Percentiles rank a stretch among this genome's conserved stretches.
Conservation (phyloP, 768 basidiomycete genomes). For the Russula griseocarnosa region DNA sequence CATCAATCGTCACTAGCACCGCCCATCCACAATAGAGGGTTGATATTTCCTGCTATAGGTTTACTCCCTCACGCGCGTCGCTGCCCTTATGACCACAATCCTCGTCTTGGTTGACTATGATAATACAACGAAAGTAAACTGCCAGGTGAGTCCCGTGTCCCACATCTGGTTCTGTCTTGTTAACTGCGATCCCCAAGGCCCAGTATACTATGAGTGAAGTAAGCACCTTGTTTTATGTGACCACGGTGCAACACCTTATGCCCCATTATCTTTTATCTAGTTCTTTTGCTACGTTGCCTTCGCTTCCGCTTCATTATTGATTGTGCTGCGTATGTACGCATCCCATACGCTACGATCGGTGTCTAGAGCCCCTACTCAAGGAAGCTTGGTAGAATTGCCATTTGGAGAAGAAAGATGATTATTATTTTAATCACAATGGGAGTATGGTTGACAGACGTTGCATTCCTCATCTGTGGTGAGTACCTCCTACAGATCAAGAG, state of each 20-base stretch:
- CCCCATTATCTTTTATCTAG: not conserved
- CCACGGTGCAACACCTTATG: too few relatives aligned
- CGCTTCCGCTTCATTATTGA: not conserved
- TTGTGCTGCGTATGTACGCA: slow-evolving; percentile 10
- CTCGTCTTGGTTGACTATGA: not conserved
- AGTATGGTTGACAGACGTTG: not conserved
- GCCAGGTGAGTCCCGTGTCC: slow-evolving; percentile 4
- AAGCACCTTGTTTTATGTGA: not conserved
- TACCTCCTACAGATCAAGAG: not conserved
- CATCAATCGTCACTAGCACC: too few relatives aligned
- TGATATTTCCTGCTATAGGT: not conserved
- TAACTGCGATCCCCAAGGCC: not conserved
- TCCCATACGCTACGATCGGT: too few relatives aligned
- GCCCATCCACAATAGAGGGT: too few relatives aligned
- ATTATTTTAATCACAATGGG: not conserved
- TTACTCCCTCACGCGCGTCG: slow-evolving; percentile 12
- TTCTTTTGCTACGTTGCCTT: not conserved
- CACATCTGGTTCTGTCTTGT: not conserved
- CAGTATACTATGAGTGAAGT: not conserved
- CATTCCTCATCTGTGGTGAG: not conserved
- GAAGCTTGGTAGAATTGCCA: not conserved
- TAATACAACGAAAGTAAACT: not conserved
- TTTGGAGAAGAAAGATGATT: slow-evolving; percentile 4
- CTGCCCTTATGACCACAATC: slow-evolving; percentile 6
- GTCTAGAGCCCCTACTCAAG: not conserved